Evolutionary conservation across 2,329 filamentous ascomycete species (phyloP).

Genomic region (Coniochaeta sp.): DNA sequence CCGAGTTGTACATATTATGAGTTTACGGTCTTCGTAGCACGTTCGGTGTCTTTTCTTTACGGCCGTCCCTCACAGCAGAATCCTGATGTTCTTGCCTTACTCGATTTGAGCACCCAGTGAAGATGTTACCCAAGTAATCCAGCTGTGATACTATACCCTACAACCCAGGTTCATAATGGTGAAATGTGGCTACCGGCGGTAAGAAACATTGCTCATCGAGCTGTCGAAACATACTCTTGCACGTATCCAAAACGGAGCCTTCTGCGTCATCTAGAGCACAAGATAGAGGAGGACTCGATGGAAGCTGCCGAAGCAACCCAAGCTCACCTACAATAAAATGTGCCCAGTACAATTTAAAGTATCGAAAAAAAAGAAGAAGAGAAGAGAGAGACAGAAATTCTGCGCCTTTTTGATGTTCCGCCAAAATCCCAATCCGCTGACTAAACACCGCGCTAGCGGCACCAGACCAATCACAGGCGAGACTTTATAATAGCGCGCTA

Average conservation of each 20-base stretch:
- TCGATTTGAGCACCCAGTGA: too few relatives aligned
- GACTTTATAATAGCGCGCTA: not conserved
- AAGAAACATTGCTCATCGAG: slow-evolving; percentile 61
- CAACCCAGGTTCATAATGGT: not conserved
- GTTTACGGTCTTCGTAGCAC: not conserved
- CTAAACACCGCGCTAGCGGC: not conserved
- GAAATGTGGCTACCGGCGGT: slow-evolving; percentile 66
- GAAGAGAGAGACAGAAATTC: slow-evolving; percentile 18
- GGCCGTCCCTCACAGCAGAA: too few relatives aligned
- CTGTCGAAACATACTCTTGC: slow-evolving; percentile 45
- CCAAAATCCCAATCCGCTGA: not conserved
- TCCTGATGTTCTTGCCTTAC: too few relatives aligned
- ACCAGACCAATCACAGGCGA: not conserved
- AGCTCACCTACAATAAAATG: slow-evolving; percentile 68
- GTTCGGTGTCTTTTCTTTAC: too few relatives aligned
- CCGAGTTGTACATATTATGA: not conserved
- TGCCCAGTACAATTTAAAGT: slow-evolving; percentile 59
- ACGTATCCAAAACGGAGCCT: slow-evolving; percentile 66
- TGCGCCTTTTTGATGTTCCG: slow-evolving; percentile 6
- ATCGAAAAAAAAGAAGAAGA: slow-evolving; percentile 34
- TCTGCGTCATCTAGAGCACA: slow-evolving; percentile 55
- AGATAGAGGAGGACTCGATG: slow-evolving; percentile 67
- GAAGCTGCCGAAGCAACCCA: slow-evolving; percentile 40
- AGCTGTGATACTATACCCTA: too few relatives aligned
- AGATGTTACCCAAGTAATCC: too few relatives aligned